phyloP scores from a whole-genome alignment of 495 filamentous ascomycete genomes.

The Penicillium roqueforti region DNA sequence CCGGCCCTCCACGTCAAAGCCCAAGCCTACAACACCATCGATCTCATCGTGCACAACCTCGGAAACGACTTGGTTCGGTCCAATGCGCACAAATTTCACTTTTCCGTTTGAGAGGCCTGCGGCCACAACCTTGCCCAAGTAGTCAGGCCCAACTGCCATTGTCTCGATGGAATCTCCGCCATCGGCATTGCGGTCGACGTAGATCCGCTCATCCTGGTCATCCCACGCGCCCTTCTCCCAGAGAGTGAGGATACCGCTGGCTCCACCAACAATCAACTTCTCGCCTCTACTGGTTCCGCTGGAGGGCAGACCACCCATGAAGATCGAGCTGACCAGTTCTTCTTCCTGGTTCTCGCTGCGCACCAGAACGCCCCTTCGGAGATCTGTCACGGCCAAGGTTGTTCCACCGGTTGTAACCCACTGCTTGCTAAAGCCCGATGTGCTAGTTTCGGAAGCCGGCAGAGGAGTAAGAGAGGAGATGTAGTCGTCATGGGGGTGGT shows the following conservation, averaged over 20 bases:
- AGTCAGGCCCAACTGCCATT: slow-evolving; percentile 61
- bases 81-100: slow-evolving; percentile 53
- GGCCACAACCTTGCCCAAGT: slow-evolving; percentile 60
- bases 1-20: slow-evolving; percentile 76
- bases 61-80: slow-evolving; percentile 53
- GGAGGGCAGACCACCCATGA: slow-evolving; percentile 63
- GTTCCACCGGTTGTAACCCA: slow-evolving; percentile 90
- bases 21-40: slow-evolving; percentile 72
- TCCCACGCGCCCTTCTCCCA: slow-evolving; percentile 96
- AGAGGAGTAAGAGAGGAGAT: slow-evolving; percentile 84
- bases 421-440: slow-evolving; percentile 82
- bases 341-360: slow-evolving; percentile 92
- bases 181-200: slow-evolving; percentile 53
- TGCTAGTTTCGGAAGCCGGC: slow-evolving; percentile 69
- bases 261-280: slow-evolving; percentile 76
- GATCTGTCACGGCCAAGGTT: slow-evolving; percentile 82
- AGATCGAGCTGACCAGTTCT: slow-evolving; percentile 74
- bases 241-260: slow-evolving; percentile 74
- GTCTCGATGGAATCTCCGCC: slow-evolving; percentile 70
- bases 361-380: slow-evolving; percentile 74
- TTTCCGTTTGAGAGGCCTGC: slow-evolving; percentile 72
- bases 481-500: slow-evolving; percentile 87
- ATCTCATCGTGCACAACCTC: slow-evolving; percentile 75
- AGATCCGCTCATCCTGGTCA: slow-evolving; percentile 84
- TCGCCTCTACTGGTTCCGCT: slow-evolving; percentile 61